Percentiles rank a stretch among this genome's conserved stretches.
These are phyloP conservation scores for Stephania japonica DNA, from an alignment of 164 flowering plant genomes.

Conservation along the genomic window DNA sequence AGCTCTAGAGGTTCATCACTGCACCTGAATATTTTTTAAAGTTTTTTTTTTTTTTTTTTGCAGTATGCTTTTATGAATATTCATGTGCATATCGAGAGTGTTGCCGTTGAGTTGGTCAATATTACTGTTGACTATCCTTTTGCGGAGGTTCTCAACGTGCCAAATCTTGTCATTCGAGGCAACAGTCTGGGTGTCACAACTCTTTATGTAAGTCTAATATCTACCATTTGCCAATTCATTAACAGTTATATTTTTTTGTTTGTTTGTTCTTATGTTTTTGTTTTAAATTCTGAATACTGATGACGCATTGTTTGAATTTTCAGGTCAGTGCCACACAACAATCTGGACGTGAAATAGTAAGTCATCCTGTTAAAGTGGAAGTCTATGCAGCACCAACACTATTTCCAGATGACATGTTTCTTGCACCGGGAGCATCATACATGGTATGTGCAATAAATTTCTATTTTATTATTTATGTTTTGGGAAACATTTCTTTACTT, in stretches of 20 bases:
- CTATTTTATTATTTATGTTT: background rate
- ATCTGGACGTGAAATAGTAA: constrained; percentile 69
- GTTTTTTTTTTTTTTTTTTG: constrained; percentile 17
- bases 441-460: constrained; percentile 39
- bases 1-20: background rate
- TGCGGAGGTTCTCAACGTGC: constrained; percentile 24
- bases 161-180: constrained; percentile 50
- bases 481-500: no score
- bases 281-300: background rate
- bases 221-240: constrained; percentile 1
- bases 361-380: constrained; percentile 66
- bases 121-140: constrained; percentile 23
- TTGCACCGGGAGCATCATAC: constrained; percentile 87
- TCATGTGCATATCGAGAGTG: constrained; percentile 63
- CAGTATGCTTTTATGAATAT: constrained; percentile 77
- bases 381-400: constrained; percentile 74
- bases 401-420: constrained; percentile 60
- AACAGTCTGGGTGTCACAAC: constrained; percentile 61
- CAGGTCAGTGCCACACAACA: constrained; percentile 70
- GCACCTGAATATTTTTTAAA: background rate
- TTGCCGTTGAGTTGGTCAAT: constrained; percentile 46
- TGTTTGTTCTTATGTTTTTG: no score
- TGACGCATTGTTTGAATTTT: constrained; percentile 14
- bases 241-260: background rate
- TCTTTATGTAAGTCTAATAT: constrained; percentile 52